Evolutionary conservation across 1,284 basidiomycete genomes (phyloP).

Genomic region (Marasmius tenuissimus): DNA sequence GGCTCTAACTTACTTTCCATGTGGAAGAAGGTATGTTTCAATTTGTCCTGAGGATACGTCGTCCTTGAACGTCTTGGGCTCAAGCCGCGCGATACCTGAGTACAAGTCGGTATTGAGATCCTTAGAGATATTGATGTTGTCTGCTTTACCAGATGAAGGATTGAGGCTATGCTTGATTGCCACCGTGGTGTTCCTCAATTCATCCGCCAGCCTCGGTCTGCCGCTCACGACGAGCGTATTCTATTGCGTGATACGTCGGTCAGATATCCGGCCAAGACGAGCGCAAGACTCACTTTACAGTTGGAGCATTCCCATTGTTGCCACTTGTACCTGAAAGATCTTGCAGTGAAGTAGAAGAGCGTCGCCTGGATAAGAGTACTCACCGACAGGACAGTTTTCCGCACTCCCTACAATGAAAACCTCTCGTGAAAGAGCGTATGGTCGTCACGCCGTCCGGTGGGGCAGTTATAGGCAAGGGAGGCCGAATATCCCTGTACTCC

Average conservation of each 20-base stretch:
- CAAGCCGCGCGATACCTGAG: constrained; percentile 31
- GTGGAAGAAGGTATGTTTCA: constrained; percentile 49
- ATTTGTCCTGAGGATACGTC: constrained; percentile 29
- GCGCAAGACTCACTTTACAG: constrained; percentile 41
- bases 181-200: constrained; percentile 32
- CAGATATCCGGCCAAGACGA: neutral
- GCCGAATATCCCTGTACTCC: constrained; percentile 26
- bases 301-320: constrained; percentile 66
- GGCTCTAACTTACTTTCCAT: constrained; percentile 37
- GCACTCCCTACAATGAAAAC: constrained; percentile 66
- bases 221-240: constrained; percentile 28
- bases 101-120: neutral
- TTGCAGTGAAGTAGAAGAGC: constrained; percentile 5
- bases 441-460: constrained; percentile 41
- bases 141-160: neutral
- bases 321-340: constrained; percentile 59
- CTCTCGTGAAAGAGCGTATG: constrained; percentile 56
- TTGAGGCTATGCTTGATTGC: constrained; percentile 16
- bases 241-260: neutral
- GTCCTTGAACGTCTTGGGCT: constrained; percentile 24
- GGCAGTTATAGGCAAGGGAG: constrained; percentile 29
- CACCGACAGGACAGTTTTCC: constrained; percentile 74
- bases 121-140: neutral
- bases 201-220: constrained; percentile 29
- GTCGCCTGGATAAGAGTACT: constrained; percentile 15